These are phyloP conservation scores for Rhizomucor pusillus DNA, from an alignment of 371 early-diverging fungal genomes.

Conservation along the genomic window DNA sequence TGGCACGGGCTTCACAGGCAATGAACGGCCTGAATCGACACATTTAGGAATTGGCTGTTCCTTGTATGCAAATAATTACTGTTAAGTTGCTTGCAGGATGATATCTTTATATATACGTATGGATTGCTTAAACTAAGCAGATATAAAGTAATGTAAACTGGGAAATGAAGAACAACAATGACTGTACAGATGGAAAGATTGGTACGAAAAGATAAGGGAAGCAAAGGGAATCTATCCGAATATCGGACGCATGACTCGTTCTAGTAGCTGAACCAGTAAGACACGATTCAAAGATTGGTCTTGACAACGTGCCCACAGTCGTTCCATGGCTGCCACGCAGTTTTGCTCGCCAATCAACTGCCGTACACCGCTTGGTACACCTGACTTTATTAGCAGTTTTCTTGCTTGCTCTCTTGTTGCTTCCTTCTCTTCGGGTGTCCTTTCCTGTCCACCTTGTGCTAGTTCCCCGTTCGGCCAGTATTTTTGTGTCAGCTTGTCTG, in stretches of 20 bases:
- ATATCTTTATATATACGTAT: no score
- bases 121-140: no score
- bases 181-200: no score
- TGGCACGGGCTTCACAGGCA: no score
- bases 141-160: no score
- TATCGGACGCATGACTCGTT: slow-evolving; percentile 39
- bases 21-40: no score
- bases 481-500: slow-evolving; percentile 26
- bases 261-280: slow-evolving; percentile 39
- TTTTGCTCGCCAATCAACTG: slow-evolving; percentile 52
- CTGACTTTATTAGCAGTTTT: slow-evolving; percentile 24
- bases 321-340: slow-evolving; percentile 42
- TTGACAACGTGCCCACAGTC: slow-evolving; percentile 43
- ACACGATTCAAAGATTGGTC: slow-evolving; percentile 39
- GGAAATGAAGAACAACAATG: no score
- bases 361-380: slow-evolving; percentile 38
- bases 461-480: slow-evolving; percentile 40
- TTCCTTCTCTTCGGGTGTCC: slow-evolving; percentile 34
- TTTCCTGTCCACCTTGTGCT: slow-evolving; percentile 4
- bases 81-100: no score
- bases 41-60: no score
- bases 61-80: no score
- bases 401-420: slow-evolving; percentile 27
- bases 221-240: no score
- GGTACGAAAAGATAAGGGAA: no score